Percentiles rank a stretch among this genome's conserved stretches.
phyloP scores from a whole-genome alignment of 2,329 filamentous ascomycete species.

The Paraphaeosphaeria minitans region DNA sequence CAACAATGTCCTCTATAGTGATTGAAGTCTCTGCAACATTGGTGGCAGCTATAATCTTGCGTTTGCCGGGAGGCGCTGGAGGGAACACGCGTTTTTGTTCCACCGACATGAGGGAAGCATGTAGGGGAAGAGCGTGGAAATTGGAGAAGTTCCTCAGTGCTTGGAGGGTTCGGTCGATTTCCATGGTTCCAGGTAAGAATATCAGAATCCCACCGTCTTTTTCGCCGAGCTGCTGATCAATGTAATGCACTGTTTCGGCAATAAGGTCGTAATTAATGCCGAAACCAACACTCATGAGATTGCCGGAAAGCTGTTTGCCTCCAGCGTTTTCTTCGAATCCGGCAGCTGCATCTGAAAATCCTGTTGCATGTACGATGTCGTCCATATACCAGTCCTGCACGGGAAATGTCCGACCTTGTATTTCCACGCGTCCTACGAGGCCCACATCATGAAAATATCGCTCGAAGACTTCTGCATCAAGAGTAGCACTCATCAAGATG shows the following conservation, averaged over 20 bases:
- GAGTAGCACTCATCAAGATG: constrained; percentile 93
- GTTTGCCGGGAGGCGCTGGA: constrained; percentile 73
- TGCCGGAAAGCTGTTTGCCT: constrained; percentile 50
- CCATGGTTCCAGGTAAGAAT: constrained; percentile 88
- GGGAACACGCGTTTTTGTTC: constrained; percentile 90
- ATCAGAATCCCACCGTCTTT: constrained; percentile 90
- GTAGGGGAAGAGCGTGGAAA: constrained; percentile 82
- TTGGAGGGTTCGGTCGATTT: constrained; percentile 82
- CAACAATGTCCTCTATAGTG: constrained; percentile 96
- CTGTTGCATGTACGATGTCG: constrained; percentile 80
- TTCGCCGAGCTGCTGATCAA: constrained; percentile 75
- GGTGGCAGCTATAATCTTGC: constrained; percentile 92
- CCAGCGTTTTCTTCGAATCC: constrained; percentile 58
- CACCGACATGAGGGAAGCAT: constrained; percentile 85
- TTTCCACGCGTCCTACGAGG: constrained; percentile 80
- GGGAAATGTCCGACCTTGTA: constrained; percentile 85
- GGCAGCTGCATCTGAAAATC: constrained; percentile 63
- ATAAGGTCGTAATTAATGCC: constrained; percentile 93
- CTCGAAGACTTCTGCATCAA: constrained; percentile 85
- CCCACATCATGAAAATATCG: constrained; percentile 77
- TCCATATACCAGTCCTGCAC: constrained; percentile 91
- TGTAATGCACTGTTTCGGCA: constrained; percentile 76
- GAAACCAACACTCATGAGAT: constrained; percentile 60
- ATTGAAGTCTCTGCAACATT: constrained; percentile 99
- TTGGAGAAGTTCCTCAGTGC: constrained; percentile 67